Evolutionary conservation across 169 alveolate genomes (phyloP), one percentile per base, ranked within the genome.

Genomic region (Eimeria praecox): DNA sequence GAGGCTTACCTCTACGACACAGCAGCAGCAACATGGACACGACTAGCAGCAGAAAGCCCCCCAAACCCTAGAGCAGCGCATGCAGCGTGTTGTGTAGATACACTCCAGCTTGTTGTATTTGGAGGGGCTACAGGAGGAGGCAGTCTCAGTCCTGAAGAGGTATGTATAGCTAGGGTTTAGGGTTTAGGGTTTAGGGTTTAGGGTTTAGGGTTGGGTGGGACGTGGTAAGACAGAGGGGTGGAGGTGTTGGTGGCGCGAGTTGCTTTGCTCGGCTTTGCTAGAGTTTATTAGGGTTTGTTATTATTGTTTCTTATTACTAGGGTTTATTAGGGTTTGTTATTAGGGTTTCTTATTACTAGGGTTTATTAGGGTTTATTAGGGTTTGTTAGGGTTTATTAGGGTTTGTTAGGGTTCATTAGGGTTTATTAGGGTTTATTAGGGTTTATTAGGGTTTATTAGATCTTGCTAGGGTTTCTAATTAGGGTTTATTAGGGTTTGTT

Each of bases 91-190:
- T 98, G 99, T 92, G 99, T 99, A 14, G 99, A 99, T 85, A 96
- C 96, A 86, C 94, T 97, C 94, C 99, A 99, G 95, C 97, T 99
- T 90, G 99, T 99, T 14, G 97, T 99, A 80, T 99, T 99, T 96
- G 99, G 99, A 30, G 99, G 99, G 10, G 99, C 99, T 49, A 99
- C 99, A 33, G 99, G 99, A 49, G 99, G 99, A 30, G 99, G 99
- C 10, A 98, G 99, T 89, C 97, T 99, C 69, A 99, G 99, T 44
- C 98, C 99, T 42, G 99, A 99, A 96, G 99, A 99, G 94, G 98
- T 96, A 80, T 3, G 38, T 66, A 75, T 71, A 46, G 5, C 18
- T 27, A 75, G 54, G 33, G 42, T n/a, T 46, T n/a, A 35, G 40
- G 64, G 66, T n/a, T 8, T 20, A 14, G 38, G 40, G 40, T n/a